Percentiles rank a stretch among this genome's conserved stretches.
Conservation (phyloP, 208 protist genomes). For the Kentomonas sorsogonicus region DNA sequence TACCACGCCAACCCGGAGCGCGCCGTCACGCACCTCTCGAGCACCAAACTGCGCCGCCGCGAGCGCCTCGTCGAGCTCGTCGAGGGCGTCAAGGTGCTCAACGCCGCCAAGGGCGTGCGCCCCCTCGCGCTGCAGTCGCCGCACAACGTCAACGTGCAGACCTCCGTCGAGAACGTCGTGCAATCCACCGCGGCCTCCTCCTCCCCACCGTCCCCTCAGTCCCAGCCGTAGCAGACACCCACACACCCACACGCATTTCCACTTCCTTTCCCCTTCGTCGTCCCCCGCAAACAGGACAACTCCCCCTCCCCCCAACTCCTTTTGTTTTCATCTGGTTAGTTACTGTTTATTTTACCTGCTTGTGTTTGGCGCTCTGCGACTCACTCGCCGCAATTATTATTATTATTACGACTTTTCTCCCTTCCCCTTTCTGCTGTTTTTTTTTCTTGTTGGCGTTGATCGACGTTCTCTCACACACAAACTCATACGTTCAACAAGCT, state of each 20-base stretch:
- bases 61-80: slow-evolving; percentile 36
- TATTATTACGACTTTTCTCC: background rate
- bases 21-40: slow-evolving; percentile 4
- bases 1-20: slow-evolving; percentile 36
- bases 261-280: too few species aligned
- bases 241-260: too few species aligned
- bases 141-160: slow-evolving; percentile 2
- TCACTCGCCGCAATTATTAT: background rate
- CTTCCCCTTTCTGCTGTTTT: slow-evolving; percentile 5
- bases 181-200: too few species aligned
- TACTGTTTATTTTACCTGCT: slow-evolving; percentile 5
- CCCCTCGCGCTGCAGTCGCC: background rate
- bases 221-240: too few species aligned
- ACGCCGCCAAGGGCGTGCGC: slow-evolving; percentile 18
- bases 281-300: too few species aligned
- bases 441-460: background rate
- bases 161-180: too few species aligned
- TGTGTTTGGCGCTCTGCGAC: slow-evolving; percentile 2
- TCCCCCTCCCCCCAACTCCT: too few species aligned
- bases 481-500: too few species aligned
- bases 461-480: too few species aligned
- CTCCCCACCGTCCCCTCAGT: too few species aligned
- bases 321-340: too few species aligned
- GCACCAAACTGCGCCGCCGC: slow-evolving; percentile 29
- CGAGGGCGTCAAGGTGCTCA: slow-evolving; percentile 40